Conservation (phyloP, 495 filamentous ascomycete species). For the Penicillium herquei region DNA sequence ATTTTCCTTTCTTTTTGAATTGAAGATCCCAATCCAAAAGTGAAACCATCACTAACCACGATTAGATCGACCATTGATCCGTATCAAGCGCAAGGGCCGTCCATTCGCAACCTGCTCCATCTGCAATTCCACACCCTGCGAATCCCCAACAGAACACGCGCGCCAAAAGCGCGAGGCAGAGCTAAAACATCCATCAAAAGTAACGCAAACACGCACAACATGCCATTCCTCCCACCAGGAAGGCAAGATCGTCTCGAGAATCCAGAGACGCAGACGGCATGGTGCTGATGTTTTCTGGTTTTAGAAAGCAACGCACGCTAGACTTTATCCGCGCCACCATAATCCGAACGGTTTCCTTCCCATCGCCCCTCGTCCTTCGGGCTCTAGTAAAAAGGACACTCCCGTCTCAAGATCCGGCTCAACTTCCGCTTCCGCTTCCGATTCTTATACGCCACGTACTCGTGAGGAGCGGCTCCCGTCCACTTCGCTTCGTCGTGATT, state of each 20-base stretch:
- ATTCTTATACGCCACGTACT: conserved; percentile 2
- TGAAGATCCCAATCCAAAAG: not conserved
- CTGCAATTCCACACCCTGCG: conserved; percentile 87
- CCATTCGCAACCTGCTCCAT: conserved; percentile 96
- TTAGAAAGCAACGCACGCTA: conserved; percentile 36
- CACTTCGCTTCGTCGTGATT: not conserved
- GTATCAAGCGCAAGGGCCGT: conserved; percentile 96
- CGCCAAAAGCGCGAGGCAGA: conserved; percentile 94
- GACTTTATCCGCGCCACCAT: conserved; percentile 30
- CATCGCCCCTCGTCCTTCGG: conserved; percentile 36
- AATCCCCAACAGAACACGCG: conserved; percentile 83
- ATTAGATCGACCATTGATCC: conserved; percentile 82
- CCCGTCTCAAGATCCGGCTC: conserved; percentile 17
- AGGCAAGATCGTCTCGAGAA: conserved; percentile 16
- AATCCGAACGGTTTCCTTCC: conserved; percentile 32
- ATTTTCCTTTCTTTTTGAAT: conserved; percentile 20
- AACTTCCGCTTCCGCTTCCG: conserved; percentile 12
- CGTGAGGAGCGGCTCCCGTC: conserved; percentile 3
- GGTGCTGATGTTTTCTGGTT: conserved; percentile 25
- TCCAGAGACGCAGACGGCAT: conserved; percentile 24
- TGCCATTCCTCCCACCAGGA: conserved; percentile 19
- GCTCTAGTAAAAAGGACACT: not conserved
- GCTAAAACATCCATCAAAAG: conserved; percentile 51
- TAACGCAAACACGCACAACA: conserved; percentile 32
- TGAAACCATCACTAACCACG: conserved; percentile 16